Base-by-base conservation (phyloP, 768 basidiomycete genomes). In the Rhizopogon rudus region DNA sequence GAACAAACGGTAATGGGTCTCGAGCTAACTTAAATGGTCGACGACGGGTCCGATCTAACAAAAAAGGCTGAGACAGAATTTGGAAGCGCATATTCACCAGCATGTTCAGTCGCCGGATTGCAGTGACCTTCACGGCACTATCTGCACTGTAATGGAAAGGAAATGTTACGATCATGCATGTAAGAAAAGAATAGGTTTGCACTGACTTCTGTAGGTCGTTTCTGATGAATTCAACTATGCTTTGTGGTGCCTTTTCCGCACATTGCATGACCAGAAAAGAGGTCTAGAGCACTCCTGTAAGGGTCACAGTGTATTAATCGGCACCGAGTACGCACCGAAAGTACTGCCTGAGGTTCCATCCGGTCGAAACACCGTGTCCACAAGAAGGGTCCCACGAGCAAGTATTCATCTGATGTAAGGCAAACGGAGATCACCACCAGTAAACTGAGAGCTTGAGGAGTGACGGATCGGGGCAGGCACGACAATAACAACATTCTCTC, bases 231-330 rank as follows among this genome's bases (percentile, higher is more conserved):
- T 74, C 71, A 8, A 77, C 57, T 39, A 84, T 69, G n/a, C 81
- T 77, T 35, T 71, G 54, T 0, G 82, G 73, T 0, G 69, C 71
- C 68, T 81, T 86, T 65, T 89, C 88, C 0, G 84, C 86, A 59
- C 81, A 86, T 66, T 87, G 85, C 84, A 88, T 88, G 25, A 83
- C 56, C 22, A 91, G 69, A 64, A 85, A 89, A 60, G 80, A 83
- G 4, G 81, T 76, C 83, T 84, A 57, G 25, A 53, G 14, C 16
- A 44, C 6, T 22, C 35, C 25, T 43, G 39, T 55, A 33, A 50
- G 42, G 37, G 20, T 13, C 12, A n/a, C 25, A 6, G 5, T 53
- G 33, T 17, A 8, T 17, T 25, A 44, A 39, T 45, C 12, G 54
- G 49, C 13, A 29, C 13, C 10, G 20, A 8, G 16, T 8, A 67